These are phyloP conservation scores for Xylariales sp. DNA, from an alignment of 2,329 filamentous ascomycete species.

Conservation along the genomic window DNA sequence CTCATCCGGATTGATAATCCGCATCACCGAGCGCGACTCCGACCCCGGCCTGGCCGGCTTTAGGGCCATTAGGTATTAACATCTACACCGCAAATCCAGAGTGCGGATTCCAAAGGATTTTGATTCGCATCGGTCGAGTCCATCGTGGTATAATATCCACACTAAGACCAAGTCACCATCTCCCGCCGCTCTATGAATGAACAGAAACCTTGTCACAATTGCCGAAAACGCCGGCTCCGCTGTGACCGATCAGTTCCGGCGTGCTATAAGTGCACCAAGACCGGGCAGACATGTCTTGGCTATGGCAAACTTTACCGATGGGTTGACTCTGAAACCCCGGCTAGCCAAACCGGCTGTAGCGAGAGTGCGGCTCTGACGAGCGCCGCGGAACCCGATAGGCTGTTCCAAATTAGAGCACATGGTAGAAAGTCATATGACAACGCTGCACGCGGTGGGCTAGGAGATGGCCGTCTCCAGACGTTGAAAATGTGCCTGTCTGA, in stretches of 20 bases:
- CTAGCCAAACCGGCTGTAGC: constrained; percentile 56
- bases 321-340: constrained; percentile 64
- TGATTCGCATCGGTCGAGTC: constrained; percentile 1
- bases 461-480: constrained; percentile 17
- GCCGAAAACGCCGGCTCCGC: constrained; percentile 68
- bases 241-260: constrained; percentile 70
- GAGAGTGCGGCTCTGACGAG: constrained; percentile 28
- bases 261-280: constrained; percentile 68
- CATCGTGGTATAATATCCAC: constrained; percentile 13
- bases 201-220: constrained; percentile 69
- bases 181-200: constrained; percentile 38
- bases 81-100: constrained; percentile 3
- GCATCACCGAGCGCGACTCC: constrained; percentile 2
- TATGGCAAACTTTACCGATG: constrained; percentile 71
- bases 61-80: constrained; percentile 11
- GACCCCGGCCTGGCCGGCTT: not conserved
- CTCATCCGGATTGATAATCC: not conserved
- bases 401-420: constrained; percentile 33
- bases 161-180: not conserved
- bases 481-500: constrained; percentile 57
- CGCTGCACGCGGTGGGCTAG: not conserved
- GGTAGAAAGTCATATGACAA: not conserved
- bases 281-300: constrained; percentile 69
- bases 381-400: constrained; percentile 23
- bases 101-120: not conserved